Evolutionary conservation across 1,284 basidiomycete species (phyloP).

Genomic region (Ceratobasidium sp.): DNA sequence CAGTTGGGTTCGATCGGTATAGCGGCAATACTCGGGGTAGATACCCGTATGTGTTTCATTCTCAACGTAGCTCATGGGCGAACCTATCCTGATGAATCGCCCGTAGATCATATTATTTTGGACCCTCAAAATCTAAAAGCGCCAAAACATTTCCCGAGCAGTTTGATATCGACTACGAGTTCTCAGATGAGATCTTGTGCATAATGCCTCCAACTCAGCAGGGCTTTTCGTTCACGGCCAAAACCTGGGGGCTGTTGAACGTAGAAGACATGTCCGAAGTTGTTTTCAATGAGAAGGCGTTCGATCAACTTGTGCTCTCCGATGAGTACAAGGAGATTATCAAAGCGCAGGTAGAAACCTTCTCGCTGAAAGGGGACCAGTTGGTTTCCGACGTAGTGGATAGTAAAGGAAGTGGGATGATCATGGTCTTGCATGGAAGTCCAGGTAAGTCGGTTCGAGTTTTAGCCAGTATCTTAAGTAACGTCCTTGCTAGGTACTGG

Average conservation of each 20-base stretch:
- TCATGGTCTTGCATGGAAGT: slow-evolving; percentile 26
- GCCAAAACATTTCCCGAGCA: slow-evolving; percentile 10
- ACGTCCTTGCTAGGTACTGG: slow-evolving; percentile 4
- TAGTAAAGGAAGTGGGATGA: slow-evolving; percentile 9
- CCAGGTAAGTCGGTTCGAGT: neutral
- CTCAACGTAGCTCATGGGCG: too few relatives aligned
- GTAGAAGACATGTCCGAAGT: slow-evolving; percentile 24
- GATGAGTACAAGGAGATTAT: slow-evolving; percentile 34
- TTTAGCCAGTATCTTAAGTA: neutral
- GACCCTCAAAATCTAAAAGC: neutral
- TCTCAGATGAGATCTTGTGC: slow-evolving; percentile 9
- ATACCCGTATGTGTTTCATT: neutral
- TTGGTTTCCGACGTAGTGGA: slow-evolving; percentile 20
- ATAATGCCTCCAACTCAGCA: slow-evolving; percentile 24
- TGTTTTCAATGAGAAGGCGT: slow-evolving; percentile 12
- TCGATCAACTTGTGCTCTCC: slow-evolving; percentile 22
- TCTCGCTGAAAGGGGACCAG: neutral
- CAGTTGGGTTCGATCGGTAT: slow-evolving; percentile 8
- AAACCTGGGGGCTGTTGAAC: slow-evolving; percentile 9
- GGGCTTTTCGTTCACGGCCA: slow-evolving; percentile 20
- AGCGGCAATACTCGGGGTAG: neutral
- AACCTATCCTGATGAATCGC: too few relatives aligned
- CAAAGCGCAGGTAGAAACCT: slow-evolving; percentile 23
- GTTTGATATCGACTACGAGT: slow-evolving; percentile 25
- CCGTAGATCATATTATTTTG: too few relatives aligned